These are phyloP conservation scores for Rhizopogon sp. DNA, from an alignment of 768 basidiomycete species.

Conservation along the genomic window DNA sequence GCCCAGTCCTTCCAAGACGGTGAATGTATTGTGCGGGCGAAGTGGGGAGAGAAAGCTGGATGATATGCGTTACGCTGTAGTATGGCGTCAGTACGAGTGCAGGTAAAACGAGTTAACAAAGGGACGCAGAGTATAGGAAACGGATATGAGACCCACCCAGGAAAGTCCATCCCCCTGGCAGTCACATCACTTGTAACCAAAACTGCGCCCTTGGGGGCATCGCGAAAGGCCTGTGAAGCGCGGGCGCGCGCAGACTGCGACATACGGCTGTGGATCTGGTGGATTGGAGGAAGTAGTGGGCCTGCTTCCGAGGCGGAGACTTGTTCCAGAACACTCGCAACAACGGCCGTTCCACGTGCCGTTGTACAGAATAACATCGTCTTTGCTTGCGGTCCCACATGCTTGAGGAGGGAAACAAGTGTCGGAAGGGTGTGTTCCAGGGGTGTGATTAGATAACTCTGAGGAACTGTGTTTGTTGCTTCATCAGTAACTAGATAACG, in stretches of 20 bases:
- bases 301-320: slow-evolving; percentile 16
- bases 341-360: slow-evolving; percentile 49
- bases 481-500: neutral
- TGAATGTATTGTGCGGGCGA: slow-evolving; percentile 77
- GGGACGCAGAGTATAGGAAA: neutral
- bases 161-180: slow-evolving; percentile 67
- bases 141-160: slow-evolving; percentile 33
- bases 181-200: slow-evolving; percentile 54
- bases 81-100: neutral
- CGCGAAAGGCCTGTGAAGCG: slow-evolving; percentile 46
- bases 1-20: slow-evolving; percentile 72
- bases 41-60: slow-evolving; percentile 63
- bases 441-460: slow-evolving; percentile 39
- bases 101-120: neutral
- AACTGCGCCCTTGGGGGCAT: slow-evolving; percentile 34
- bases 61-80: slow-evolving; percentile 50
- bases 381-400: slow-evolving; percentile 33
- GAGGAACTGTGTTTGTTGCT: slow-evolving; percentile 31
- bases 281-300: slow-evolving; percentile 32
- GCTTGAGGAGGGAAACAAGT: slow-evolving; percentile 32
- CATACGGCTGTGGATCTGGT: slow-evolving; percentile 56
- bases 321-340: slow-evolving; percentile 26
- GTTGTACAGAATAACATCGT: slow-evolving; percentile 67
- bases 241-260: slow-evolving; percentile 43
- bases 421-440: slow-evolving; percentile 38